These are phyloP conservation scores for Dendrobium catenatum DNA, from an alignment of 106 monocot genomes.

Conservation along the genomic window DNA sequence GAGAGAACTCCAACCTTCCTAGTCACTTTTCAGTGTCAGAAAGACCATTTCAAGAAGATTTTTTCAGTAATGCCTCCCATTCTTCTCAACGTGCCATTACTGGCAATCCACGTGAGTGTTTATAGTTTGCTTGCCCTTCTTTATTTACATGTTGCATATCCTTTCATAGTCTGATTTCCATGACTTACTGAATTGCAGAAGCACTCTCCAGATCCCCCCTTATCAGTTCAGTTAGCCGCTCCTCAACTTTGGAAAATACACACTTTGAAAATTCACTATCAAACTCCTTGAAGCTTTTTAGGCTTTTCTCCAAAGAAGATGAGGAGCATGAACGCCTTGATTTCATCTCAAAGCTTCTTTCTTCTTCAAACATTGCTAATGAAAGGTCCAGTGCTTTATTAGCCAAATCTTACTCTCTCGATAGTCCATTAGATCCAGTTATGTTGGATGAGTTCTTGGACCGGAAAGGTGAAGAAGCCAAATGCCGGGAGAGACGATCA, in stretches of 20 bases:
- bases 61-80: slow-evolving; percentile 12
- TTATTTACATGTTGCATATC: background rate
- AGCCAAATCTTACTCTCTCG: slow-evolving; percentile 42
- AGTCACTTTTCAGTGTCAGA: slow-evolving; percentile 47
- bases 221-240: slow-evolving; percentile 59
- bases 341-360: slow-evolving; percentile 64
- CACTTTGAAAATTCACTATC: slow-evolving; percentile 10
- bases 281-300: slow-evolving; percentile 17
- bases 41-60: slow-evolving; percentile 28
- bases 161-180: background rate
- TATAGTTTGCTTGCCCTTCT: background rate
- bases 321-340: slow-evolving; percentile 37
- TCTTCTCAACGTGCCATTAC: slow-evolving; percentile 24
- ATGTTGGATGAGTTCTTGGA: slow-evolving; percentile 56
- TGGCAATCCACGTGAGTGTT: slow-evolving; percentile 47
- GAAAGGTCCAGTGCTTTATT: slow-evolving; percentile 25
- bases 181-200: slow-evolving; percentile 18
- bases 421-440: slow-evolving; percentile 57
- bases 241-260: slow-evolving; percentile 42
- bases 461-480: slow-evolving; percentile 44
- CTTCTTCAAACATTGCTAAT: slow-evolving; percentile 38
- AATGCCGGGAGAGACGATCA: slow-evolving; percentile 53
- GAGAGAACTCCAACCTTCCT: slow-evolving; percentile 27
- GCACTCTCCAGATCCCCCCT: slow-evolving; percentile 47
- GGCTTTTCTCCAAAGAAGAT: slow-evolving; percentile 16